Percentiles rank a stretch among this genome's conserved stretches.
Evolutionary conservation across 257 asterid species (phyloP).

Genomic region (Nicotiana benthamiana): DNA sequence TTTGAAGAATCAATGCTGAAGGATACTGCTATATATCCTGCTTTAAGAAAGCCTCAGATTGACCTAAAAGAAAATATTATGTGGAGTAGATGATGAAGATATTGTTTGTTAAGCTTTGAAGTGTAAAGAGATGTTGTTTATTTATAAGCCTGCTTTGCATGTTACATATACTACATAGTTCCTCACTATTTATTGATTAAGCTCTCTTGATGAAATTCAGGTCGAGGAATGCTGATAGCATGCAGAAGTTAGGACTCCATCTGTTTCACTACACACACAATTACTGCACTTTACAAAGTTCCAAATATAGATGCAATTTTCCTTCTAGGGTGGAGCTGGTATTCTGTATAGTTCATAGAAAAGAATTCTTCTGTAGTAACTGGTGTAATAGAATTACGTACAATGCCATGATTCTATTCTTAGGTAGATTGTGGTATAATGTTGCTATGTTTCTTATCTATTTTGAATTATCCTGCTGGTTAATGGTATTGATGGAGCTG

Average conservation of each 20-base stretch:
- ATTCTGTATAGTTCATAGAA: too few relatives aligned
- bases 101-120: not conserved
- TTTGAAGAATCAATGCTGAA: slow-evolving; percentile 32
- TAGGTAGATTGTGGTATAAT: too few relatives aligned
- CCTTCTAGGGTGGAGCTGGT: not conserved
- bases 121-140: not conserved
- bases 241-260: not conserved
- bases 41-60: slow-evolving; percentile 23
- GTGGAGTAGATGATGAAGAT: slow-evolving; percentile 32
- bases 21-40: slow-evolving; percentile 26
- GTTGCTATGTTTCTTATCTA: too few relatives aligned
- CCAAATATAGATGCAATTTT: too few relatives aligned
- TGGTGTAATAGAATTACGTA: too few relatives aligned
- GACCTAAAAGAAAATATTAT: slow-evolving; percentile 20
- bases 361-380: too few relatives aligned
- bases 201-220: not conserved
- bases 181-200: not conserved
- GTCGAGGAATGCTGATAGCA: not conserved
- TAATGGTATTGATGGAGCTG: too few relatives aligned
- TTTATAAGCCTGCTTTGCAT: not conserved
- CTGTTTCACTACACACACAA: not conserved
- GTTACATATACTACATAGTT: not conserved
- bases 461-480: too few relatives aligned
- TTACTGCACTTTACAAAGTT: not conserved
- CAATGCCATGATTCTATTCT: too few relatives aligned